Base-by-base conservation (phyloP, 371 early-diverging fungal species). In the Mortierella sp. region DNA sequence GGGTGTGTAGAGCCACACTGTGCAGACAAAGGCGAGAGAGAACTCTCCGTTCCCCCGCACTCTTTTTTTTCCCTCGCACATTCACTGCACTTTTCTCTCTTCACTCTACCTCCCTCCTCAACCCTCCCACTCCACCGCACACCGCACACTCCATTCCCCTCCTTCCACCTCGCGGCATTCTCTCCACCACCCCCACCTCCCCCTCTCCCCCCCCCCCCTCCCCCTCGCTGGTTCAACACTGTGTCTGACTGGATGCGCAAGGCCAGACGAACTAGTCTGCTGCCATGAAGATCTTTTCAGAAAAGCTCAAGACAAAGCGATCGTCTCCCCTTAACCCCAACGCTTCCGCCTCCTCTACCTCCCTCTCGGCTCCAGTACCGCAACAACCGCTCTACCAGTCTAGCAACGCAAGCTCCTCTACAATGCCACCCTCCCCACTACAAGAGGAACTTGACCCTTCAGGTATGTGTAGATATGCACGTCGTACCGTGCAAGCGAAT, bases 281-380 rank as follows among this genome's bases (percentile, higher is more conserved):
- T n/a, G 21, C 24, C 54, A 49, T 60, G 61, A 67, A 49, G 54
- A 49, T 57, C 70, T 62, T 62, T 27, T 39, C 70, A 19, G 76
- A 76, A 3, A 76, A 76, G 51, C 51, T 47, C 31, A 72, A 72
- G 64, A 54, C 67, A 49, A 76, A 65, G 66, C 76, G 76, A 13
- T 76, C 76, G 21, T 76, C 76, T 2, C 76, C 76, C 7, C 55
- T 76, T 43, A 76, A 76, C 59, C 76, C 76, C 50, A 76, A 76
- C 48, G 62, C 70, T 26, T 63, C 69, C 28, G 53, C 58, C 26
- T 21, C 59, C 26, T 54, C 61, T 0, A n/a, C 61, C n/a, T 46
- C 49, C n/a, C n/a, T n/a, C n/a, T n/a, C n/a, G n/a, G n/a, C n/a
- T n/a, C n/a, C n/a, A n/a, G n/a, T n/a, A n/a, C n/a, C n/a, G n/a